Evolutionary conservation across 148 eudicot genomes (phyloP), one percentile per base, ranked within the genome.

Genomic region (Vaccinium darrowii): DNA sequence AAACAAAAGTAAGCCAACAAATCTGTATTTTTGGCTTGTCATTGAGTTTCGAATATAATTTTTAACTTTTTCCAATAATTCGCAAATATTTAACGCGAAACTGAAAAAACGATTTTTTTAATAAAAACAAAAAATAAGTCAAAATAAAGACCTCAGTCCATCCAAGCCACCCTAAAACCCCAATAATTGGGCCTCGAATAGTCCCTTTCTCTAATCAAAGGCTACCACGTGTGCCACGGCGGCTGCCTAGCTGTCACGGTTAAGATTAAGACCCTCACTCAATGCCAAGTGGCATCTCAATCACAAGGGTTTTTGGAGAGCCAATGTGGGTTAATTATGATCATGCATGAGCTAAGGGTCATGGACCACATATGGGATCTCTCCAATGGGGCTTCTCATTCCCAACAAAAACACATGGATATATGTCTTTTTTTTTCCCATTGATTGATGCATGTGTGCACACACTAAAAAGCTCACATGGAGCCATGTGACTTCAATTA

Each of bases 401-500:
- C 9, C 57, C 27, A 50, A 51, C 21, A 51, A 78, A 78, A 78
- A 78, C 81, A 78, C 60, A 78, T 51, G 58, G 62, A 14, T 53
- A 1, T 23, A 13, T 53, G 43, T 78, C 62, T 53, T 25, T 78
- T 78, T 53, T 0, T 1, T 10, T 0, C 15, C 15, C 30, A 53
- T 36, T 78, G 60, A 78, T 23, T 52, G 39, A 51, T 78, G 19
- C 36, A 49, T 78, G 80, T 78, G 57, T 14, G 23, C 58, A 78
- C 80, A 50, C 80, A 50, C 57, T 50, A 23, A 51, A 78, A 51
- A 43, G 13, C n/a, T 78, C 39, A 78, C 81, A 78, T 78, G 81
- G 19, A 78, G 30, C 62, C 81, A 78, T 78, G 81, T 78, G 81
- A 78, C 62, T 27, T 51, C 62, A 78, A 52, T 78, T 78, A 23